Percentiles rank a stretch among this genome's conserved stretches.
Conservation (phyloP, 805 yeast species). For the Wickerhamomyces silvicola region DNA sequence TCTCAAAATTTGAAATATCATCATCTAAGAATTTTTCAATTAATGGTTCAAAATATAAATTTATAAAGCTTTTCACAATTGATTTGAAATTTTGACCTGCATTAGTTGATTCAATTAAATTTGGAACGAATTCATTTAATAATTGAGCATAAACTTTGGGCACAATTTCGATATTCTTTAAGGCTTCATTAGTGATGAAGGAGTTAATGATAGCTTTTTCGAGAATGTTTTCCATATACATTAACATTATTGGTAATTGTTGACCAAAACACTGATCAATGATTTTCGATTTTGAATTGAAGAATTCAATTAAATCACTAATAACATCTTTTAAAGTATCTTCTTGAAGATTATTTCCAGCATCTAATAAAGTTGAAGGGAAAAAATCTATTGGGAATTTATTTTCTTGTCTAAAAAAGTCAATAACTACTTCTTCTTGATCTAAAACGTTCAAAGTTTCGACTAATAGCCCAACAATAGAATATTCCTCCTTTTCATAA, state of each 20-base stretch:
- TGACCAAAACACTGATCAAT: constrained; percentile 34
- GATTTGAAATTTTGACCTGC: constrained; percentile 28
- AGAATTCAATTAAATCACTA: constrained; percentile 21
- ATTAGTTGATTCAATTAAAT: constrained; percentile 30
- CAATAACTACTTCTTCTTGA: constrained; percentile 32
- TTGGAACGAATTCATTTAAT: constrained; percentile 25
- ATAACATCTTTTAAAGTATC: constrained; percentile 20
- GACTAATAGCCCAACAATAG: constrained; percentile 17
- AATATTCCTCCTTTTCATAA: constrained; percentile 15
- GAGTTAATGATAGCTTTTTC: constrained; percentile 28
- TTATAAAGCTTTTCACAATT: constrained; percentile 26
- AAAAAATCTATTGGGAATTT: constrained; percentile 26
- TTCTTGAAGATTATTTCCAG: constrained; percentile 15
- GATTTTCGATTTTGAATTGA: constrained; percentile 29
- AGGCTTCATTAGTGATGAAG: constrained; percentile 20
- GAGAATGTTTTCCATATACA: constrained; percentile 31
- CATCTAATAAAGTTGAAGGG: constrained; percentile 22
- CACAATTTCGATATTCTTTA: constrained; percentile 21
- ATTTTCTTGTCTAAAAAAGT: constrained; percentile 33
- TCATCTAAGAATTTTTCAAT: constrained; percentile 27
- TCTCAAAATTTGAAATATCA: constrained; percentile 25
- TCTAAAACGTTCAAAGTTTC: constrained; percentile 23
- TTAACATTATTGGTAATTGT: constrained; percentile 32
- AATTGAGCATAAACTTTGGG: constrained; percentile 27
- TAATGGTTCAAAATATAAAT: constrained; percentile 31